Base-by-base conservation (phyloP, 108 stramenopile species). In the Pelagomonas calceolata region DNA sequence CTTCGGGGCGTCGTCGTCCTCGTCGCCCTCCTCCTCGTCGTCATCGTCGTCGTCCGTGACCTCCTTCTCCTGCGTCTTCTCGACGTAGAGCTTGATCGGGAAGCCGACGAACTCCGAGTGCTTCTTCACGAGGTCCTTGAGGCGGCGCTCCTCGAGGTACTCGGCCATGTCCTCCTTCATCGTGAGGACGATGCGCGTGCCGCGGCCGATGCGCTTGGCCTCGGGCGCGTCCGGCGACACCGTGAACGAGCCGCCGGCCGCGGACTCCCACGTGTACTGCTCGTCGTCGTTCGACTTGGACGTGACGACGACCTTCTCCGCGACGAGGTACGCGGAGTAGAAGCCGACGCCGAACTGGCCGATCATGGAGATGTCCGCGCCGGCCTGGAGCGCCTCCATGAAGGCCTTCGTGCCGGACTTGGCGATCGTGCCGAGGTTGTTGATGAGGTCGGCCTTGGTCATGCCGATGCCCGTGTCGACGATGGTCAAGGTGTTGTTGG, bases 331-430 rank as follows among this genome's bases (percentile, higher is more conserved):
- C 37, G 99, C 97, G 15, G 97, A 98, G 90, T 99, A 99, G 89
- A 99, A 99, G 76, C 99, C 99, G 45, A 99, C 99, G 73, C 99
- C 99, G 86, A 99, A 99, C 83, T 99, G 99, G 63, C 99, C 99
- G 84, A 99, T 99, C 97, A 98, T 98, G 81, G 90, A 91, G 78
- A 99, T 99, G 70, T 99, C 98, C 29, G 98, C 98, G 36, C 98
- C 98, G 71, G 96, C 97, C 51, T 89, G 82, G 44, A 99, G 87
- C 31, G 97, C 98, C 90, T 99, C 98, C 98, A 99, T 99, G 84
- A 99, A 99, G 30, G 93, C 92, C 91, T 98, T 99, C 80, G 98
- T 99, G 68, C 98, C 98, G 16, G 96, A 97, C 89, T 98, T 98
- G 87, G 98, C 98, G 80, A 99, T 98, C 79, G 98, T 99, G 34